phyloP scores from a whole-genome alignment of 805 yeast genomes.

The Candida railenensis region DNA sequence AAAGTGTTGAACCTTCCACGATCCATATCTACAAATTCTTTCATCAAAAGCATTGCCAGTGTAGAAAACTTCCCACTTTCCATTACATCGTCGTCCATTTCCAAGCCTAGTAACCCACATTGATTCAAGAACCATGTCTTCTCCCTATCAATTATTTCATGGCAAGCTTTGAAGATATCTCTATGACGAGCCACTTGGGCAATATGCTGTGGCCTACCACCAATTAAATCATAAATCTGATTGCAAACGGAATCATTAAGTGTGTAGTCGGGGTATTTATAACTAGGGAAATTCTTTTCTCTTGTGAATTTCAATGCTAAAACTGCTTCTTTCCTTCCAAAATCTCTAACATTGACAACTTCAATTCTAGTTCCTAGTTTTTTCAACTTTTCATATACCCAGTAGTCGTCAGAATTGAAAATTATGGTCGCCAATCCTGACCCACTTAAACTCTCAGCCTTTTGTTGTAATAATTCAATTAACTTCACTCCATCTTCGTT shows the following conservation, averaged over 20 bases:
- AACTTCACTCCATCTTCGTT: constrained; percentile 72
- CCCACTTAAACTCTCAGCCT: constrained; percentile 76
- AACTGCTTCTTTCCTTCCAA: constrained; percentile 53
- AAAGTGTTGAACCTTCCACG: constrained; percentile 28
- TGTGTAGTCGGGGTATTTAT: constrained; percentile 33
- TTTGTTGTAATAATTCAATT: constrained; percentile 76
- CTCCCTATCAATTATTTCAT: constrained; percentile 71
- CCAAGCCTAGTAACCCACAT: constrained; percentile 72
- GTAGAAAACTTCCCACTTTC: constrained; percentile 75
- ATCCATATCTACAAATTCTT: constrained; percentile 71
- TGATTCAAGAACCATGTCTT: constrained; percentile 85
- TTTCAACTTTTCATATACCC: constrained; percentile 79
- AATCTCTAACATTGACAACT: constrained; percentile 65
- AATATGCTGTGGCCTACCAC: constrained; percentile 83
- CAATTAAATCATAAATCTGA: constrained; percentile 64
- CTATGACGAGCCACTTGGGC: constrained; percentile 63
- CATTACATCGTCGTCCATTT: constrained; percentile 89
- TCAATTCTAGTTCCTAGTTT: constrained; percentile 72
- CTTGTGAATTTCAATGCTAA: constrained; percentile 56
- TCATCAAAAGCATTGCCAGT: constrained; percentile 71
- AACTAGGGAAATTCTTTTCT: constrained; percentile 29
- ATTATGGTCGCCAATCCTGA: constrained; percentile 68
- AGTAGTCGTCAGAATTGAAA: constrained; percentile 81
- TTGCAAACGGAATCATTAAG: constrained; percentile 41
- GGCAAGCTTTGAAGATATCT: constrained; percentile 60